Evolutionary conservation across 2,329 filamentous ascomycete genomes (phyloP), one percentile per base, ranked within the genome.

Genomic region (Eutypella sp.): DNA sequence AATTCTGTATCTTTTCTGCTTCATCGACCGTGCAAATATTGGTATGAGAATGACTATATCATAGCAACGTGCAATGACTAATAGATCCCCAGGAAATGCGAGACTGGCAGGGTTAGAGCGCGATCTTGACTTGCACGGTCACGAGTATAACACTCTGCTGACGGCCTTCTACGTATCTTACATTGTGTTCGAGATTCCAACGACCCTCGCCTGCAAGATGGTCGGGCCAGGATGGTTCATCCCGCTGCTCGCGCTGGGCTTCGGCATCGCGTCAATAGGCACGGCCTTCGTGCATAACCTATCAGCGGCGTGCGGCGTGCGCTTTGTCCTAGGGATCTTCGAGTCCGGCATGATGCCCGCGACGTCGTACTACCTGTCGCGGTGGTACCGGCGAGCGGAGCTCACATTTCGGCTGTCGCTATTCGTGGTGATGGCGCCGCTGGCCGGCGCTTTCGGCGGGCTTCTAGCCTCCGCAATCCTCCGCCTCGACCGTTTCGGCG

Each of bases 271-370:
- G 38, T 87, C 83, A 0, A 65, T 89, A 5, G 76, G 74, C 31
- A 88, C 81, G 0, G 85, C 78, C 0, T 88, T 85, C 52, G 81
- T 85, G 9, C 56, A 79, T 24, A 72, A 75, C 45, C 70, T 78
- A n/a, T n/a, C n/a, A n/a, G n/a, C n/a, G n/a, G n/a, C n/a, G n/a
- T n/a, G n/a, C n/a, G n/a, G n/a, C n/a, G n/a, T n/a, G n/a, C n/a
- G n/a, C 5, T 87, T 89, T 54, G 52, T 87, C 0, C 73, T 87
- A 0, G 81, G 81, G 9, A 64, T 85, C 10, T 87, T 88, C 47
- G 86, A 90, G 63, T 82, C 85, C 0, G 85, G 85, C 7, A 81
- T 89, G 77, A 64, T 89, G 44, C 85, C 85, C 0, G 85, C 85
- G 0, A 86, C 87, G 34, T 83, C 84, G 0, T 89, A 88, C 63